Conservation (phyloP, 2,329 filamentous ascomycete species). For the Pestalotiopsis sp. region DNA sequence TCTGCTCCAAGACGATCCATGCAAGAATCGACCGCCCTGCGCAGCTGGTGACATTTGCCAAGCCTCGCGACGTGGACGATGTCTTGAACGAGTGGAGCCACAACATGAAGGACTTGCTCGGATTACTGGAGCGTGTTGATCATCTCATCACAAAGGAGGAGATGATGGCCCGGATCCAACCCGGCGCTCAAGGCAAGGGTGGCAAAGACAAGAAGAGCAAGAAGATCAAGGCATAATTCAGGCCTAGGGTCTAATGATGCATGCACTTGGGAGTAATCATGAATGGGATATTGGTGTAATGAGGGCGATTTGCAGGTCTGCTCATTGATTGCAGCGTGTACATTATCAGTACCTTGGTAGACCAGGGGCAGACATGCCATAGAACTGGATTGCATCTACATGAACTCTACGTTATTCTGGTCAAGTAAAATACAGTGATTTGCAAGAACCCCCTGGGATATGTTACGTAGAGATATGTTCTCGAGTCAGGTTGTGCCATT, state of each 20-base stretch:
- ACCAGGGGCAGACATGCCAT: constrained; percentile 22
- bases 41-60: constrained; percentile 89
- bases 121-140: constrained; percentile 86
- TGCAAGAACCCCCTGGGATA: neutral
- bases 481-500: neutral
- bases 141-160: constrained; percentile 99
- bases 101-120: constrained; percentile 93
- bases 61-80: constrained; percentile 93
- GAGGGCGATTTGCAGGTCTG: constrained; percentile 20
- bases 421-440: neutral
- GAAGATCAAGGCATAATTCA: constrained; percentile 30
- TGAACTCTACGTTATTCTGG: neutral
- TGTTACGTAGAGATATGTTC: neutral
- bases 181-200: constrained; percentile 49
- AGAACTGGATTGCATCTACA: constrained; percentile 19
- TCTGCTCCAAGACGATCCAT: constrained; percentile 96
- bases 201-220: constrained; percentile 40
- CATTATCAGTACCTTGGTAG: constrained; percentile 24
- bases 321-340: constrained; percentile 31
- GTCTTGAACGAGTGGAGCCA: constrained; percentile 98
- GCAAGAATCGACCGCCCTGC: constrained; percentile 97
- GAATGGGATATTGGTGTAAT: constrained; percentile 2
- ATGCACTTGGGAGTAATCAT: neutral
- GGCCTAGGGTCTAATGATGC: neutral
- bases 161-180: constrained; percentile 98